These are phyloP conservation scores for Nyssa sinensis DNA, from an alignment of 148 eudicot species.

Conservation along the genomic window DNA sequence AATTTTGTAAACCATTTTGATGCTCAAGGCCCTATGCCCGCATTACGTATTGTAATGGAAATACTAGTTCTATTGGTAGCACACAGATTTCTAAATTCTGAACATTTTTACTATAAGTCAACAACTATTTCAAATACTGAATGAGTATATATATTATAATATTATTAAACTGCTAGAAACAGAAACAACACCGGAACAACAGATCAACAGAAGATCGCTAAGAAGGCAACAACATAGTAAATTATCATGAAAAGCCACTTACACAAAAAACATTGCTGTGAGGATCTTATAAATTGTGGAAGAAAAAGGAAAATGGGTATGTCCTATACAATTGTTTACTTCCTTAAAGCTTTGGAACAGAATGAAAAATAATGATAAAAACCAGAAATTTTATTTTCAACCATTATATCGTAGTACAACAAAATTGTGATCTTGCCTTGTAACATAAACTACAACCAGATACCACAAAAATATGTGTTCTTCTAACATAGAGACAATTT, in stretches of 20 bases:
- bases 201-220: neutral
- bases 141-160: neutral
- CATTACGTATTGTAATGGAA: neutral
- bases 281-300: too few relatives aligned
- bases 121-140: neutral
- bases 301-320: neutral
- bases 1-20: neutral
- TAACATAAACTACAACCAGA: too few relatives aligned
- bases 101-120: neutral
- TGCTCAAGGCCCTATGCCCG: neutral
- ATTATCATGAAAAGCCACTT: too few relatives aligned
- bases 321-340: neutral
- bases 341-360: neutral
- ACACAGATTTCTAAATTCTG: neutral
- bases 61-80: neutral
- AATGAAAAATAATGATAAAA: neutral
- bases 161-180: neutral
- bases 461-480: too few relatives aligned
- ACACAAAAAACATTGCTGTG: too few relatives aligned
- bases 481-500: too few relatives aligned
- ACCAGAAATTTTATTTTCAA: neutral
- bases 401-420: neutral
- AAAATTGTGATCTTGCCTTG: too few relatives aligned
- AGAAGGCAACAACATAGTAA: neutral
- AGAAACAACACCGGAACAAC: neutral